phyloP scores from a whole-genome alignment of 2,329 filamentous ascomycete species.

The Aciculosporium take region DNA sequence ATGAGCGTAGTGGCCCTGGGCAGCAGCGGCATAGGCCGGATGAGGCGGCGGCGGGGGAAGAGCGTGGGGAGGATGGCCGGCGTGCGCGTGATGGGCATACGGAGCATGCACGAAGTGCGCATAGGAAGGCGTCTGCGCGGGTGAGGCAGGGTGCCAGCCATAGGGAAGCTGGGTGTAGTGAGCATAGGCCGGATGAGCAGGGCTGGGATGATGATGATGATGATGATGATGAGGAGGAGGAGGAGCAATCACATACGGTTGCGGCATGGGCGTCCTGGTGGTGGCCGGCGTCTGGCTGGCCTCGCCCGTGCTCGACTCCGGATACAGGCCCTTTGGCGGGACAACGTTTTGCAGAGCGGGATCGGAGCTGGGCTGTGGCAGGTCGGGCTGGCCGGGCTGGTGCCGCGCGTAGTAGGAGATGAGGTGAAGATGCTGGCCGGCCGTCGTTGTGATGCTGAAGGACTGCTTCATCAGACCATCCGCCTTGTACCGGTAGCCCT shows the following conservation, averaged over 20 bases:
- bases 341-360: conserved; percentile 66
- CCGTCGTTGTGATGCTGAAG: conserved; percentile 93
- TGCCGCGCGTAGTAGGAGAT: conserved; percentile 93
- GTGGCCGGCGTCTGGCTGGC: conserved; percentile 66
- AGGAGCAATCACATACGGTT: conserved; percentile 23
- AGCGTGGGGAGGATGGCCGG: conserved; percentile 13
- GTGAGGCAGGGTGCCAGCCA: conserved; percentile 42
- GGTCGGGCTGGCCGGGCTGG: conserved; percentile 53
- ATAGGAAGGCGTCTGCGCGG: no score
- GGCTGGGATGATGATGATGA: conserved; percentile 19
- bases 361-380: conserved; percentile 73
- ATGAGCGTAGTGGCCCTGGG: conserved; percentile 15
- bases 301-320: conserved; percentile 86
- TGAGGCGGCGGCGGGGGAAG: conserved; percentile 13
- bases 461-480: conserved; percentile 99
- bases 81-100: conserved; percentile 30
- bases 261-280: conserved; percentile 56
- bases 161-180: conserved; percentile 32
- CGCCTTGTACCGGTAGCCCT: conserved; percentile 87
- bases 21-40: conserved; percentile 16
- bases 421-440: conserved; percentile 78
- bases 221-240: conserved; percentile 17
- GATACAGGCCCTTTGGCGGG: conserved; percentile 89
- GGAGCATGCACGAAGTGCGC: no score
- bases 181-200: conserved; percentile 19